Conservation (phyloP, 2,329 filamentous ascomycete species). For the Colletotrichum plurivorum region DNA sequence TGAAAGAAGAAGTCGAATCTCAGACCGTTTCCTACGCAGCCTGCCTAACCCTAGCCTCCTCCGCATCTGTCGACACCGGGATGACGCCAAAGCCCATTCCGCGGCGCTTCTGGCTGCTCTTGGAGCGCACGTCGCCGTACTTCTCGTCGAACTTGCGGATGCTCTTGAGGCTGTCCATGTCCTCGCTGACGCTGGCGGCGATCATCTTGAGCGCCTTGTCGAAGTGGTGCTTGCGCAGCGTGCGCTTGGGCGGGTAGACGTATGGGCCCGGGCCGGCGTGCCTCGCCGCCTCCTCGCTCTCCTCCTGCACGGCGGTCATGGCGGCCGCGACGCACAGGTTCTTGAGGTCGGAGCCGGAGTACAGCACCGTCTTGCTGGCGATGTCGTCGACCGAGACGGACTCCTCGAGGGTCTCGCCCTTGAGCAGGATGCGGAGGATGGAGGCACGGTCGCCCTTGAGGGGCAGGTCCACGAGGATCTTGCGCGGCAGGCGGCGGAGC, state of each 20-base stretch:
- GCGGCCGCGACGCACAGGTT: conserved; percentile 86
- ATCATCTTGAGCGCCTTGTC: conserved; percentile 90
- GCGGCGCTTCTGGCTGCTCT: conserved; percentile 64
- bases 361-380: conserved; percentile 78
- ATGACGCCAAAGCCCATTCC: conserved; percentile 72
- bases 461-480: conserved; percentile 81
- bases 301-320: conserved; percentile 83
- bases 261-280: conserved; percentile 60
- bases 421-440: conserved; percentile 80
- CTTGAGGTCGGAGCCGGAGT: conserved; percentile 88
- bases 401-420: conserved; percentile 73
- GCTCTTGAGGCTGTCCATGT: conserved; percentile 88
- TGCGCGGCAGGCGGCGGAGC: conserved; percentile 80
- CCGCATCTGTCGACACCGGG: conserved; percentile 54
- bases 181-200: conserved; percentile 91
- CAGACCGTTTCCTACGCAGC: conserved; percentile 3
- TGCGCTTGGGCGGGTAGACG: conserved; percentile 77
- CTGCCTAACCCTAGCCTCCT: conserved; percentile 61
- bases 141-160: conserved; percentile 97
- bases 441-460: conserved; percentile 74
- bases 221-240: conserved; percentile 80
- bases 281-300: conserved; percentile 62
- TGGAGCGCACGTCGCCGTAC: conserved; percentile 82
- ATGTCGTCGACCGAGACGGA: conserved; percentile 74
- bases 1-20: not conserved